Percentiles rank a stretch among this genome's conserved stretches.
Evolutionary conservation across 1,139 yeast genomes (phyloP).

Genomic region (Pichia norvegensis): DNA sequence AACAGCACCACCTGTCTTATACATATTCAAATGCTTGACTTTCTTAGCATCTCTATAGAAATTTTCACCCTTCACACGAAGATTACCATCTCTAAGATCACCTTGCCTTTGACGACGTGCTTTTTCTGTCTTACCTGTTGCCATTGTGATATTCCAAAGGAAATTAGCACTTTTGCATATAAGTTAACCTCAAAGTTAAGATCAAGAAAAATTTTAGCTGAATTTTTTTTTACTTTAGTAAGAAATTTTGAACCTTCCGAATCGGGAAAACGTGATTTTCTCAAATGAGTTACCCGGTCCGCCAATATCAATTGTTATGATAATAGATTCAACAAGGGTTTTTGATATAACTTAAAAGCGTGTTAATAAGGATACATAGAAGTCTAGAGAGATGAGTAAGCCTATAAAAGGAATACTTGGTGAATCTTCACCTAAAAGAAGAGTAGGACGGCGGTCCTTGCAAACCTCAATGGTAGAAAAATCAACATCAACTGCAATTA

Average conservation of each 20-base stretch:
- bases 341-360: not conserved
- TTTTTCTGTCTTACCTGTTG: conserved; percentile 87
- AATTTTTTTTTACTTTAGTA: too few species aligned
- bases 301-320: too few species aligned
- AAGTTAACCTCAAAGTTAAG: not conserved
- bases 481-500: not conserved
- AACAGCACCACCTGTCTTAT: conserved; percentile 81
- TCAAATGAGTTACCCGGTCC: not conserved
- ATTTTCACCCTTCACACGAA: conserved; percentile 94
- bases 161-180: not conserved
- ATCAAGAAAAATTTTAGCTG: not conserved
- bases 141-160: conserved; percentile 44
- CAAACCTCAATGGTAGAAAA: not conserved
- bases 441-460: not conserved
- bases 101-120: conserved; percentile 77
- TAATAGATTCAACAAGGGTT: not conserved
- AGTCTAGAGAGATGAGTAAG: not conserved
- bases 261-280: not conserved
- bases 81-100: conserved; percentile 78
- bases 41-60: conserved; percentile 92
- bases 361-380: not conserved
- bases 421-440: conserved; percentile 5
- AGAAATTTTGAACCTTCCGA: not conserved
- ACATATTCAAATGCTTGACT: conserved; percentile 86
- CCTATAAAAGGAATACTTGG: conserved; percentile 3